Conservation (phyloP, 2,329 filamentous ascomycete species). For the Peltaster fructicola region DNA sequence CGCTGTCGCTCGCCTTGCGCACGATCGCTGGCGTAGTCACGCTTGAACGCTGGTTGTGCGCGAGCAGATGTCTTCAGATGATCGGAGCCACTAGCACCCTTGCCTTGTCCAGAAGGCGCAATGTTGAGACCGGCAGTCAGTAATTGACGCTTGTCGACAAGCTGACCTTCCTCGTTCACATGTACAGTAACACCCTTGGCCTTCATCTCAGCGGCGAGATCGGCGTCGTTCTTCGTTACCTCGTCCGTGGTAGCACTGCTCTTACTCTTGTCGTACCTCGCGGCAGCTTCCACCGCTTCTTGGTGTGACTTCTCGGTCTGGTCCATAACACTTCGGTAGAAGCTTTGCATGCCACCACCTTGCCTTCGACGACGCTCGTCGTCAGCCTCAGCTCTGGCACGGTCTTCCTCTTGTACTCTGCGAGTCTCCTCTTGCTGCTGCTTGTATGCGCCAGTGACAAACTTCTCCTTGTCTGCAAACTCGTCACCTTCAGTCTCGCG, state of each 20-base stretch:
- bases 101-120: constrained; percentile 20
- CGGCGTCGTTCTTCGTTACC: constrained; percentile 32
- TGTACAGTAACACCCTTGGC: constrained; percentile 45
- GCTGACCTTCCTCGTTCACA: constrained; percentile 66
- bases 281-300: constrained; percentile 50
- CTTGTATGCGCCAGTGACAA: constrained; percentile 71
- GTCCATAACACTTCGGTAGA: constrained; percentile 58
- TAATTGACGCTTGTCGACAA: constrained; percentile 70
- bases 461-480: constrained; percentile 68
- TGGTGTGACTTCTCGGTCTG: constrained; percentile 52
- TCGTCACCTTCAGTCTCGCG: constrained; percentile 66
- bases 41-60: constrained; percentile 12
- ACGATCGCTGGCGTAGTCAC: constrained; percentile 28
- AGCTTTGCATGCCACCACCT: constrained; percentile 51
- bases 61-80: constrained; percentile 15
- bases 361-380: constrained; percentile 46
- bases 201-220: constrained; percentile 51
- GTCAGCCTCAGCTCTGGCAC: constrained; percentile 45
- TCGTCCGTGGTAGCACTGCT: constrained; percentile 18
- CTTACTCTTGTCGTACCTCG: constrained; percentile 20
- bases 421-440: constrained; percentile 61
- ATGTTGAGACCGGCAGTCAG: constrained; percentile 62
- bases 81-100: constrained; percentile 9
- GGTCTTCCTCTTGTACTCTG: constrained; percentile 54
- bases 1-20: constrained; percentile 61